These are phyloP conservation scores for Stagonosporopsis tanaceti DNA, from an alignment of 2,329 filamentous ascomycete genomes.

Conservation along the genomic window DNA sequence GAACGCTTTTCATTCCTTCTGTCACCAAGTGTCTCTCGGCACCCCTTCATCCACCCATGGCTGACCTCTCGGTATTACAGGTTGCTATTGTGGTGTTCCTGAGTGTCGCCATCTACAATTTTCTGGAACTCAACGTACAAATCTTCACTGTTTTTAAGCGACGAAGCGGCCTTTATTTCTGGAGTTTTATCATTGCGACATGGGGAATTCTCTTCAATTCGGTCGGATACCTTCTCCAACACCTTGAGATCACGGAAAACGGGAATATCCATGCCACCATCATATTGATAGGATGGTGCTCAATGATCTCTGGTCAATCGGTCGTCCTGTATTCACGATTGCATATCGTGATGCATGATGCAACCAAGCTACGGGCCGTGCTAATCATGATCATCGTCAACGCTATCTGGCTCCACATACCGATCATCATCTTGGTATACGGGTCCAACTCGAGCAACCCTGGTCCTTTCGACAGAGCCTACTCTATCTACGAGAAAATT, in stretches of 20 bases:
- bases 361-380: slow-evolving; percentile 55
- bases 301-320: slow-evolving; percentile 68
- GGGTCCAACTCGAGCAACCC: slow-evolving; percentile 54
- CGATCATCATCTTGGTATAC: slow-evolving; percentile 62
- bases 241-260: slow-evolving; percentile 44
- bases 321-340: slow-evolving; percentile 68
- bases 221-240: slow-evolving; percentile 54
- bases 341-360: slow-evolving; percentile 64
- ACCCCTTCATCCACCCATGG: slow-evolving; percentile 10
- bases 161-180: slow-evolving; percentile 58
- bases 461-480: slow-evolving; percentile 36
- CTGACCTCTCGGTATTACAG: slow-evolving; percentile 10
- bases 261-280: slow-evolving; percentile 46
- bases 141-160: slow-evolving; percentile 56
- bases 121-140: slow-evolving; percentile 54
- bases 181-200: slow-evolving; percentile 55
- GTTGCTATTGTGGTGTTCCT: slow-evolving; percentile 31
- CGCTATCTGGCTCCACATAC: slow-evolving; percentile 60
- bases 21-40: neutral
- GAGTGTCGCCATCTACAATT: slow-evolving; percentile 45
- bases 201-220: slow-evolving; percentile 55
- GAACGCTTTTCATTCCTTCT: neutral
- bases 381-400: slow-evolving; percentile 65
- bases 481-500: slow-evolving; percentile 52
- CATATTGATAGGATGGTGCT: slow-evolving; percentile 64